These are phyloP conservation scores for Aurantiochytrium sp. DNA, from an alignment of 108 stramenopile species.

Conservation along the genomic window DNA sequence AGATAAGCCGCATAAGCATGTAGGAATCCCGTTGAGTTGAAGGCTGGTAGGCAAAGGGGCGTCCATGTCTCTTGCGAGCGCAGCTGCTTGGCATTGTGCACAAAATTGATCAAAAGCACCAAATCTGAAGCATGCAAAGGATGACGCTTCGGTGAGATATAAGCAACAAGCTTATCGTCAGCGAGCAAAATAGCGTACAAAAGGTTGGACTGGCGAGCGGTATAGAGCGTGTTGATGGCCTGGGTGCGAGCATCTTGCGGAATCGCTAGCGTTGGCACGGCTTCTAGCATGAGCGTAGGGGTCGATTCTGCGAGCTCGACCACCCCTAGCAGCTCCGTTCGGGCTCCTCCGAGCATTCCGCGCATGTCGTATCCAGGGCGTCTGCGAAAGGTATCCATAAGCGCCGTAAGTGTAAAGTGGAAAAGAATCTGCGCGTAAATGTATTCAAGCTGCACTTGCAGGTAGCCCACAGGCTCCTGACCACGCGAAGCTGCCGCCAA, in stretches of 20 bases:
- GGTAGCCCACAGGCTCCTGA: background rate
- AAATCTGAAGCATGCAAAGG: background rate
- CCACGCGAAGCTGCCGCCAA: background rate
- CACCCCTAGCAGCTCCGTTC: background rate
- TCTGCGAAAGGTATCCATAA: background rate
- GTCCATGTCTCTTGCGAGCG: slow-evolving; percentile 16
- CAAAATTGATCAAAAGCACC: background rate
- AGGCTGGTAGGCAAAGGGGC: slow-evolving; percentile 4
- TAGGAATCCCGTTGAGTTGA: background rate
- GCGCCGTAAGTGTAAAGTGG: background rate
- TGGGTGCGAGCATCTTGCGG: background rate
- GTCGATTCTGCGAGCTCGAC: background rate
- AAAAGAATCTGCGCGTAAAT: slow-evolving; percentile 1
- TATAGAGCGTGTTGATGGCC: background rate
- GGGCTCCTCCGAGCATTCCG: background rate
- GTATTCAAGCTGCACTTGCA: background rate
- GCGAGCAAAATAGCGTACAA: background rate
- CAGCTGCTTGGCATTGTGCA: background rate
- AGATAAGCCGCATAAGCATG: background rate
- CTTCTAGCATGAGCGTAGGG: background rate
- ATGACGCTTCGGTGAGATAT: background rate
- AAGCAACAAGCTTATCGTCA: background rate
- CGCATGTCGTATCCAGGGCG: background rate
- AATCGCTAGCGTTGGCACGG: background rate
- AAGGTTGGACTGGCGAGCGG: background rate